Percentiles rank a stretch among this genome's conserved stretches.
phyloP scores from a whole-genome alignment of 441 rosid species.

The Erodium moschatum region DNA sequence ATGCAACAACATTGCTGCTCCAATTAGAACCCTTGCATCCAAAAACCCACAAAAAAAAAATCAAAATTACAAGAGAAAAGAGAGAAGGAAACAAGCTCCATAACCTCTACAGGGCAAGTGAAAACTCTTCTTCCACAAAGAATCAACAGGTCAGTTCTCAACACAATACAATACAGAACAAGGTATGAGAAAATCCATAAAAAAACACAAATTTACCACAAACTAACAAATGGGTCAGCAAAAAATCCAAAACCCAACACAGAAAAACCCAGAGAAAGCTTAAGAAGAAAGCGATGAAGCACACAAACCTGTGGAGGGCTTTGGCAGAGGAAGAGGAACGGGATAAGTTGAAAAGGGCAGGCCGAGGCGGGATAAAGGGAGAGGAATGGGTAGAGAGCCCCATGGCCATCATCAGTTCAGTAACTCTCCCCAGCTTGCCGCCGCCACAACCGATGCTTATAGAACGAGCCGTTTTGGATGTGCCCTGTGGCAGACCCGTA shows the following conservation, averaged over 20 bases:
- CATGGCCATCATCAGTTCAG: conserved; percentile 38
- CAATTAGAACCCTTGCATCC: neutral
- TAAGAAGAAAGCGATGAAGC: neutral
- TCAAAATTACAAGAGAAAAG: neutral
- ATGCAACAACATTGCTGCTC: too few relatives aligned
- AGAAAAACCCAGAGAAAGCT: neutral
- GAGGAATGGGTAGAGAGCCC: conserved; percentile 44
- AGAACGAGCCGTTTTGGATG: conserved; percentile 38
- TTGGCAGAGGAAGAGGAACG: conserved; percentile 31
- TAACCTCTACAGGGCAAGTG: neutral
- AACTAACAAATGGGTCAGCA: conserved; percentile 11
- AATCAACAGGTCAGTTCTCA: neutral
- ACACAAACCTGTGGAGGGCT: conserved; percentile 37
- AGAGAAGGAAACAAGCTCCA: neutral
- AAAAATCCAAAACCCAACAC: conserved; percentile 6
- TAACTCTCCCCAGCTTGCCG: conserved; percentile 45
- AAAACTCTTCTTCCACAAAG: neutral
- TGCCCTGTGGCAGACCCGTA: conserved; percentile 18
- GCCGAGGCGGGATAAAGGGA: conserved; percentile 37
- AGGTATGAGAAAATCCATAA: neutral
- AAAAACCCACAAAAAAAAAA: neutral
- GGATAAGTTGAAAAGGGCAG: conserved; percentile 35
- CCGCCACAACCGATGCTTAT: neutral
- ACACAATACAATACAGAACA: neutral
- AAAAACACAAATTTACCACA: neutral